Base-by-base conservation (phyloP, 2,329 filamentous ascomycete species). In the Furcasterigmium furcatum region DNA sequence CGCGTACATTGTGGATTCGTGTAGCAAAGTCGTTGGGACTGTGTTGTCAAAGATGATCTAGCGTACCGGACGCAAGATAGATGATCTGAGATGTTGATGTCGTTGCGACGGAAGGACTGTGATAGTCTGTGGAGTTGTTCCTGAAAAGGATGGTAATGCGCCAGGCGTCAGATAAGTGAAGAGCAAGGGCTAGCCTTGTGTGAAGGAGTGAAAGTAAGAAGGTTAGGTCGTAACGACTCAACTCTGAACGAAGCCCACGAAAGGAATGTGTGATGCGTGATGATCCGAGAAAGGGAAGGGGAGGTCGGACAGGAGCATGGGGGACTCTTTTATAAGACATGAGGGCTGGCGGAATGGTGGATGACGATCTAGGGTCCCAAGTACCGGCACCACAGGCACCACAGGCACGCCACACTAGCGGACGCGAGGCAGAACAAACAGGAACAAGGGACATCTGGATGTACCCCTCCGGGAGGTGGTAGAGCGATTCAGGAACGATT, bases 1-100 rank as follows among this genome's bases (percentile, higher is more conserved):
- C 44, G 70, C 60, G 57, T 70, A 66, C 77, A 80, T 79, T 58
- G 65, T 79, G 69, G 73, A 69, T 63, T 68, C 67, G 58, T 68
- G 73, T 52, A 36, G 34, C 58, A 65, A 45, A 45, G 42, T 58
- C 36, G 48, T 43, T 22, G 30, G 24, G 38, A 32, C 43, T 47
- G 46, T 47, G 41, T 45, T 51, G 46, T 44, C 34, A 54, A 50
- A 59, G 41, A 43, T 30, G 24, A 21, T 36, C 60, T 53, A 58
- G 64, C 66, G 68, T 70, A 64, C 69, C 68, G 56, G 70, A 72
- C 68, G 67, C 65, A 50, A 38, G 40, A 35, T 47, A 41, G 24
- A 27, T 27, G 12, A 27, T 48, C 42, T 44, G 34, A 41, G 38
- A 44, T 18, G 45, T 41, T 44, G 38, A 45, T 12, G 41, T 41